Conservation (phyloP, 2,329 filamentous ascomycete species). For the Cytospora piceae region DNA sequence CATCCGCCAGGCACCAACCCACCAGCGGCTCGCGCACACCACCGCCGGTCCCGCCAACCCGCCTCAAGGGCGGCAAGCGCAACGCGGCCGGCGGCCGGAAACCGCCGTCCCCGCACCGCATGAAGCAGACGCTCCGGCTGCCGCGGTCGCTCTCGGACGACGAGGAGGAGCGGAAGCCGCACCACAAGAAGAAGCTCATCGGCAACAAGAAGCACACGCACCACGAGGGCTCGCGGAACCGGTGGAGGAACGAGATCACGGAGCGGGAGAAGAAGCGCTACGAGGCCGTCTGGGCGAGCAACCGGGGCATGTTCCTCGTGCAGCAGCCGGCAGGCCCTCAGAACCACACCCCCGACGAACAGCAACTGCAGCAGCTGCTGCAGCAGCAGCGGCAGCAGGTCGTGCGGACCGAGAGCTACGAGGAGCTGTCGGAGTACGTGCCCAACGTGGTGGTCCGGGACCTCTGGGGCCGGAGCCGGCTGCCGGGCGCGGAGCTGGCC, state of each 20-base stretch:
- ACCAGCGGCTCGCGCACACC: slow-evolving; percentile 39
- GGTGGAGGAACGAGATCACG: slow-evolving; percentile 77
- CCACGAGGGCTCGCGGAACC: slow-evolving; percentile 73
- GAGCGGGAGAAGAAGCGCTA: slow-evolving; percentile 76
- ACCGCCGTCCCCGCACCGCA: slow-evolving; percentile 51
- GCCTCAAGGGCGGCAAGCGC: slow-evolving; percentile 34
- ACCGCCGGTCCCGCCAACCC: slow-evolving; percentile 44
- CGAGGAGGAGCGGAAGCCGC: slow-evolving; percentile 55
- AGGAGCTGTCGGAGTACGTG: slow-evolving; percentile 55
- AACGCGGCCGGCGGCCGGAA: slow-evolving; percentile 45
- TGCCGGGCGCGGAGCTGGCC: slow-evolving; percentile 69
- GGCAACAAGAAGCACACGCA: slow-evolving; percentile 71
- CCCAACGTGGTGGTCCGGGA: slow-evolving; percentile 72
- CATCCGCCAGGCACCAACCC: slow-evolving; percentile 53
- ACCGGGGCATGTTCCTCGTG: slow-evolving; percentile 62
- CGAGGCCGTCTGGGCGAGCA: slow-evolving; percentile 84
- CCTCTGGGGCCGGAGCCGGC: slow-evolving; percentile 72
- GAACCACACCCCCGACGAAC: not conserved
- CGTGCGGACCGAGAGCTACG: slow-evolving; percentile 24
- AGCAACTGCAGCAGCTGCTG: slow-evolving; percentile 19
- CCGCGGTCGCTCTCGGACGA: slow-evolving; percentile 54
- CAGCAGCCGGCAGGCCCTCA: slow-evolving; percentile 16
- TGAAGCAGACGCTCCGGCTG: slow-evolving; percentile 70
- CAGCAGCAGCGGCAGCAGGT: not conserved
- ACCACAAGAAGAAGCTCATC: slow-evolving; percentile 50